Conservation (phyloP, 2,329 filamentous ascomycete genomes). For the Fusarium beomiforme region DNA sequence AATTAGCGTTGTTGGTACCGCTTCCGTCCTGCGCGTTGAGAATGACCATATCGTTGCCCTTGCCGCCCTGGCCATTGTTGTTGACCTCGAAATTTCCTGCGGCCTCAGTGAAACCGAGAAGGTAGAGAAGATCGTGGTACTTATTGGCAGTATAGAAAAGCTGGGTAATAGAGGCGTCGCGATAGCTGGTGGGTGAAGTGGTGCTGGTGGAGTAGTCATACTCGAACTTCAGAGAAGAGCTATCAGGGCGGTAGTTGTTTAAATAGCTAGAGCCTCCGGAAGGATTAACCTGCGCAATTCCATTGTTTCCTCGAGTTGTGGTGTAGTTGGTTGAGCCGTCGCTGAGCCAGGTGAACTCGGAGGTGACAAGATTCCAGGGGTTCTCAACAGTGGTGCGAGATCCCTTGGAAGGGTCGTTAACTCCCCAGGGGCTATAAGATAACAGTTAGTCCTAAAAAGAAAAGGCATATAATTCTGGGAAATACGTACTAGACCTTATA, state of each 20-base stretch:
- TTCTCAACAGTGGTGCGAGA: conserved; percentile 55
- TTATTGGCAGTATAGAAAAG: conserved; percentile 70
- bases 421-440: conserved; percentile 55
- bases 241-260: conserved; percentile 58
- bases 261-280: conserved; percentile 50
- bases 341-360: conserved; percentile 63
- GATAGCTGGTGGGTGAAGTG: conserved; percentile 54
- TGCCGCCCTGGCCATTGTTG: conserved; percentile 64
- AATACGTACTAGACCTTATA: conserved; percentile 59
- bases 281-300: conserved; percentile 60
- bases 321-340: conserved; percentile 60
- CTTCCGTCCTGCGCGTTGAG: conserved; percentile 67
- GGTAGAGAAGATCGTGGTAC: conserved; percentile 68
- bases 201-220: conserved; percentile 53
- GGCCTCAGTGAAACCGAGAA: conserved; percentile 65
- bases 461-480: too few relatives aligned
- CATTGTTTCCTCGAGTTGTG: conserved; percentile 68
- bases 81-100: conserved; percentile 70
- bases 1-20: conserved; percentile 67
- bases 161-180: conserved; percentile 66
- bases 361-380: conserved; percentile 58
- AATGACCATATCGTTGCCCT: conserved; percentile 62
- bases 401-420: conserved; percentile 64
- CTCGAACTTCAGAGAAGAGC: conserved; percentile 54
- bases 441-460: background rate